A percentile compares a stretch with the other conserved stretches of the same genome.
These are phyloP conservation scores for Passiflora organensis DNA, from an alignment of 345 rosid genomes.

Conservation along the genomic window DNA sequence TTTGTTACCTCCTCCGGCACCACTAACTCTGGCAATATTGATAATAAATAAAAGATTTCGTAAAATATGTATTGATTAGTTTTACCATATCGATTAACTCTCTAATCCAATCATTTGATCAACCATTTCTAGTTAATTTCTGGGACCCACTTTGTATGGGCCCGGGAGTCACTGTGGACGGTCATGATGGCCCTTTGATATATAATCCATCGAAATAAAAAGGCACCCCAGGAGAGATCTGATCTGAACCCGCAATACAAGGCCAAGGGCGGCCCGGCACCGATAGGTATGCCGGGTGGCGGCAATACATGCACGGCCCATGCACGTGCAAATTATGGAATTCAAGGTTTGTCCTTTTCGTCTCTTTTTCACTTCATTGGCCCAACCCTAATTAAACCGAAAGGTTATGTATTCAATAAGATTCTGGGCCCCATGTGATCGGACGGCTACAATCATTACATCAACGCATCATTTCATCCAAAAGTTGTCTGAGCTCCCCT, in stretches of 20 bases:
- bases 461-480: conserved; percentile 4
- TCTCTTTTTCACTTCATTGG: neutral
- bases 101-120: no score
- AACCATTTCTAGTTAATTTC: no score
- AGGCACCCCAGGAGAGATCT: neutral
- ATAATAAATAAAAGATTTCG: no score
- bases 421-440: conserved; percentile 16
- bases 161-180: neutral
- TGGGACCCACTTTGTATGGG: neutral
- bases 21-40: no score
- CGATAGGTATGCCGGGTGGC: neutral
- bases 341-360: neutral
- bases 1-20: no score
- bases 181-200: conserved; percentile 6
- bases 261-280: neutral
- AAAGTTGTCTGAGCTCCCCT: conserved; percentile 17
- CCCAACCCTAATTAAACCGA: neutral
- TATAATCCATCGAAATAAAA: neutral
- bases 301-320: conserved; percentile 18
- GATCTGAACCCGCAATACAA: neutral
- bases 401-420: no score
- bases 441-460: conserved; percentile 25
- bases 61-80: no score
- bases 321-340: conserved; percentile 11
- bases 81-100: no score